A percentile compares a stretch with the other conserved stretches of the same genome.
phyloP scores from a whole-genome alignment of 805 yeast genomes.

The Saccharomyces mikatae region DNA sequence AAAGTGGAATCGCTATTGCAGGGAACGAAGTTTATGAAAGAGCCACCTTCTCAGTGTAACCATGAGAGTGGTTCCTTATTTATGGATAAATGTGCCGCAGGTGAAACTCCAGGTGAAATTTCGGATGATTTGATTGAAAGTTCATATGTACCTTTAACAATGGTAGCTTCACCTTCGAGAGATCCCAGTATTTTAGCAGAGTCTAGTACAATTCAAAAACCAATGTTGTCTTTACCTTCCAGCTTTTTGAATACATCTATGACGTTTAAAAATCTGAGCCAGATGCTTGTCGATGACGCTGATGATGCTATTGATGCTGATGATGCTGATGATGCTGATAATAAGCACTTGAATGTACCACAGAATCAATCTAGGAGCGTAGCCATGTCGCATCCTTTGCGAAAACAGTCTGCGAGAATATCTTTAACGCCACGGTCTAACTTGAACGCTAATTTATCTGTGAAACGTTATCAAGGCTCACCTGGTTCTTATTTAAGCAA shows the following conservation, averaged over 20 bases:
- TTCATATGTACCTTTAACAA: conserved; percentile 3
- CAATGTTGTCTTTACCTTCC: conserved; percentile 18
- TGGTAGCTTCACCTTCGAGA: conserved; percentile 1
- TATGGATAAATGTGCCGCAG: neutral
- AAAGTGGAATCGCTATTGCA: conserved; percentile 12
- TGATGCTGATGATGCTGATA: conserved; percentile 1
- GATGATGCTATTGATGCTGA: too few relatives aligned
- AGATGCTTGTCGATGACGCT: conserved; percentile 12
- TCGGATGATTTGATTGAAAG: neutral
- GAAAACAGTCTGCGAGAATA: conserved; percentile 12
- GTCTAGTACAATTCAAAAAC: conserved; percentile 21
- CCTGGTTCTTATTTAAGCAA: conserved; percentile 7
- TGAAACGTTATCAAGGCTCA: neutral
- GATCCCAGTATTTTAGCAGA: conserved; percentile 22
- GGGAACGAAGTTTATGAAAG: conserved; percentile 6
- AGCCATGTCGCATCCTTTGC: conserved; percentile 4
- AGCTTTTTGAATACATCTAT: conserved; percentile 17
- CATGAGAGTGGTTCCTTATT: conserved; percentile 6
- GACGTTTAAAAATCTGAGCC: conserved; percentile 24
- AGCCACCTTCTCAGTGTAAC: conserved; percentile 10
- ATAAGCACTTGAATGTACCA: neutral
- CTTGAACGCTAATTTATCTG: neutral
- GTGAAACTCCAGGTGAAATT: neutral
- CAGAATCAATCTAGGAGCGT: neutral
- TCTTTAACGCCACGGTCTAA: conserved; percentile 8